Percentiles rank a stretch among this genome's conserved stretches.
phyloP scores from a whole-genome alignment of 2,329 filamentous ascomycete species.

The Sclerotinia subarctica region DNA sequence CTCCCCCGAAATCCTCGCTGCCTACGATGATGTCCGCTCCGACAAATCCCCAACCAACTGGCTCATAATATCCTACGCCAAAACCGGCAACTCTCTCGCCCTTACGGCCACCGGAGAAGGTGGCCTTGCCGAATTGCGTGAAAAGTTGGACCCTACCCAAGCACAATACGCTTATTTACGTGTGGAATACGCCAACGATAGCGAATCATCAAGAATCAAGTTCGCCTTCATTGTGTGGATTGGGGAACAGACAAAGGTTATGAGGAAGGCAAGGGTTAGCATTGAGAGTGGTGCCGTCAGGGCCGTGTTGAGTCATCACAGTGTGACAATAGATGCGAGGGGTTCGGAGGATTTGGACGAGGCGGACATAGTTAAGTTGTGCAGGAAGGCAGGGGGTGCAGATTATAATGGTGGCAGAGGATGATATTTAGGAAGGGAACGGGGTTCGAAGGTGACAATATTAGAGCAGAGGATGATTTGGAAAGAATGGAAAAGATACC shows the following conservation, averaged over 20 bases:
- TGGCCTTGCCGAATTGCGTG: conserved; percentile 57
- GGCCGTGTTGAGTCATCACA: conserved; percentile 60
- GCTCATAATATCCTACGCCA: conserved; percentile 62
- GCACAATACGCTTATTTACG: conserved; percentile 45
- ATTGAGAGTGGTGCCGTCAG: conserved; percentile 66
- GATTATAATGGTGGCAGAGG: conserved; percentile 67
- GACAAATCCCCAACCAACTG: conserved; percentile 66
- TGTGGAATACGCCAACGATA: conserved; percentile 68
- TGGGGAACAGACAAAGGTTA: conserved; percentile 61
- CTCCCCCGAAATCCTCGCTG: conserved; percentile 57
- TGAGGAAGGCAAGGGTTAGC: conserved; percentile 67
- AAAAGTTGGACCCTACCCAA: conserved; percentile 47
- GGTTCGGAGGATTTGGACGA: conserved; percentile 60
- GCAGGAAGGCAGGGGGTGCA: conserved; percentile 65
- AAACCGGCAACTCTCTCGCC: conserved; percentile 53
- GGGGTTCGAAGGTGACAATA: conserved; percentile 11
- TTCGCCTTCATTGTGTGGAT: conserved; percentile 68
- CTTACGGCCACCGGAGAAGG: conserved; percentile 58
- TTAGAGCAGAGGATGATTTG: neutral
- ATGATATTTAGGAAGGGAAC: conserved; percentile 10
- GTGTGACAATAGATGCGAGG: conserved; percentile 60
- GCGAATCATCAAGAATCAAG: conserved; percentile 65
- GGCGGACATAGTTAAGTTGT: conserved; percentile 56
- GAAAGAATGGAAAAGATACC: conserved; percentile 8
- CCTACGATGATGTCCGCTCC: conserved; percentile 64